Percentiles rank a stretch among this genome's conserved stretches.
Conservation (phyloP, 2,329 filamentous ascomycete species). For the Cytospora piceicola region DNA sequence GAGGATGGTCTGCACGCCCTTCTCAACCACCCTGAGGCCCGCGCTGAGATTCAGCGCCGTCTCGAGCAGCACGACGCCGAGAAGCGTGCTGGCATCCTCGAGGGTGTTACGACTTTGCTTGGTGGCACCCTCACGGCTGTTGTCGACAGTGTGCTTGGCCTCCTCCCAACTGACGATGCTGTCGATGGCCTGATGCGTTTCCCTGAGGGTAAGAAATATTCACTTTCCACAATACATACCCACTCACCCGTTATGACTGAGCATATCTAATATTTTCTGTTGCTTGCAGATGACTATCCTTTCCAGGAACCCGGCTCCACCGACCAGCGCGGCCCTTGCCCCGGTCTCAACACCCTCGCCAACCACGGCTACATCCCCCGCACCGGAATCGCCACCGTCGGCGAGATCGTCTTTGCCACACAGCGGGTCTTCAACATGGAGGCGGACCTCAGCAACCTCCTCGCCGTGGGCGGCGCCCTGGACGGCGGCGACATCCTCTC, state of each 20-base stretch:
- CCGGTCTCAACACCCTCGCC: constrained; percentile 43
- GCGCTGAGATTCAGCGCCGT: constrained; percentile 27
- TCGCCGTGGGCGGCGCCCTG: constrained; percentile 22
- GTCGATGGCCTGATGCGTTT: constrained; percentile 11
- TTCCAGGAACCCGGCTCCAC: neutral
- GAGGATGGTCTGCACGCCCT: constrained; percentile 28
- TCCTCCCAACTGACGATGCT: neutral
- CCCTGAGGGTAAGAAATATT: constrained; percentile 5
- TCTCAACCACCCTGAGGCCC: constrained; percentile 30
- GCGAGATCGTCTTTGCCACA: constrained; percentile 29
- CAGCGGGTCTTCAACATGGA: constrained; percentile 29
- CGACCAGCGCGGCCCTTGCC: constrained; percentile 36
- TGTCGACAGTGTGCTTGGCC: constrained; percentile 13
- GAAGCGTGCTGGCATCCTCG: constrained; percentile 1
- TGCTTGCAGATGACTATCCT: neutral
- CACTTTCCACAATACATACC: neutral
- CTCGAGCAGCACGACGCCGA: constrained; percentile 7
- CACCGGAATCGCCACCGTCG: constrained; percentile 29
- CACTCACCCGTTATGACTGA: neutral
- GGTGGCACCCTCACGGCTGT: constrained; percentile 1
- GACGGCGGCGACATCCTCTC: constrained; percentile 30
- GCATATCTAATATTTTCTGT: neutral
- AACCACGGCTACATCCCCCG: constrained; percentile 44
- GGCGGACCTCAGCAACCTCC: constrained; percentile 24
- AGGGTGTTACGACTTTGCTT: neutral